A percentile compares a stretch with the other conserved stretches of the same genome.
Evolutionary conservation across 345 rosid species (phyloP).

Genomic region (Citrus cavaleriei): DNA sequence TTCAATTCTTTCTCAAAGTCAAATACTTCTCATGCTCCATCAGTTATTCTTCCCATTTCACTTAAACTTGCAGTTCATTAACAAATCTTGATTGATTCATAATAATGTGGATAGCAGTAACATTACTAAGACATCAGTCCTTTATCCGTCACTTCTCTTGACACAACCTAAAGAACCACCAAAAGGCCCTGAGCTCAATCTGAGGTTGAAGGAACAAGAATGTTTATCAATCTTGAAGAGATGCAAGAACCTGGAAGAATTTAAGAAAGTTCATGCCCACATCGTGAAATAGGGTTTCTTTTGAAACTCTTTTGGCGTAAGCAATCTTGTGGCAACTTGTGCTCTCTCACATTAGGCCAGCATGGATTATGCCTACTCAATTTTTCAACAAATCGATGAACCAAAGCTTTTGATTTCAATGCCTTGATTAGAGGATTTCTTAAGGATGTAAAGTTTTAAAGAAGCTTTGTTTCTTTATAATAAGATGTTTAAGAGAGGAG

Average conservation of each 20-base stretch:
- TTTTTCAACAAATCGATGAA: constrained; percentile 28
- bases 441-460: constrained; percentile 10
- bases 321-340: constrained; percentile 37
- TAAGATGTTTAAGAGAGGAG: constrained; percentile 33
- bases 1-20: background rate
- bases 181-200: constrained; percentile 20
- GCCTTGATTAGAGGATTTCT: constrained; percentile 31
- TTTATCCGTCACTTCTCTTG: constrained; percentile 20
- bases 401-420: constrained; percentile 34
- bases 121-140: constrained; percentile 38
- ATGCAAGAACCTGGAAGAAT: constrained; percentile 46
- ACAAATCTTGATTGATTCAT: background rate
- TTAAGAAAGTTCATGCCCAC: constrained; percentile 51
- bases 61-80: background rate
- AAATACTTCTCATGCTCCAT: background rate
- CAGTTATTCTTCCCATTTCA: background rate
- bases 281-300: constrained; percentile 40
- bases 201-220: constrained; percentile 48
- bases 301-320: constrained; percentile 28
- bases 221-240: constrained; percentile 48
- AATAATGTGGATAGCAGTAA: constrained; percentile 23
- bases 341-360: constrained; percentile 40
- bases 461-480: constrained; percentile 24
- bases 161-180: constrained; percentile 19
- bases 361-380: constrained; percentile 37